Evolutionary conservation across 1,139 yeast species (phyloP).

Genomic region (Hyphopichia fennica): DNA sequence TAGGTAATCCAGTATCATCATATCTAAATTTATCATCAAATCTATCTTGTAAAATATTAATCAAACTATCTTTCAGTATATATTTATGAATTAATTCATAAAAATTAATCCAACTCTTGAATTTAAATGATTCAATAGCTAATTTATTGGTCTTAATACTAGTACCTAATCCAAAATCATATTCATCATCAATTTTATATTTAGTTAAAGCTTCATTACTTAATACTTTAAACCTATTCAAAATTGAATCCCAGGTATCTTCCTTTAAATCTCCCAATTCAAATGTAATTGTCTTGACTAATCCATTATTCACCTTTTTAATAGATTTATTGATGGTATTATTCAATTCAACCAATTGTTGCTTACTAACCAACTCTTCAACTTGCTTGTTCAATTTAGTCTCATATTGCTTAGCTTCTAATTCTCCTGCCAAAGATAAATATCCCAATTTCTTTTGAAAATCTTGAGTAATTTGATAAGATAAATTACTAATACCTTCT

Average conservation of each 20-base stretch:
- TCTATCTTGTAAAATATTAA: constrained; percentile 58
- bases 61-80: constrained; percentile 57
- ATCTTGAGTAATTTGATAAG: constrained; percentile 3
- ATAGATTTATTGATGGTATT: constrained; percentile 33
- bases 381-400: constrained; percentile 20
- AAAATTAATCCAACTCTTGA: constrained; percentile 65
- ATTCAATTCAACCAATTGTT: constrained; percentile 49
- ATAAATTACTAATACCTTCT: constrained; percentile 11
- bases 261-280: constrained; percentile 45
- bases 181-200: constrained; percentile 21
- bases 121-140: constrained; percentile 45
- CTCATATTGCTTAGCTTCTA: constrained; percentile 14
- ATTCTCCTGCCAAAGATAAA: constrained; percentile 25
- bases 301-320: constrained; percentile 38
- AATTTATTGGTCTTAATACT: constrained; percentile 37
- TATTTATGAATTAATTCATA: constrained; percentile 59
- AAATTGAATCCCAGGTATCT: constrained; percentile 63
- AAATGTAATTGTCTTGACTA: constrained; percentile 41
- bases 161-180: constrained; percentile 69
- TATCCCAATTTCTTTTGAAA: constrained; percentile 13
- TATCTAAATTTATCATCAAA: constrained; percentile 85
- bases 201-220: constrained; percentile 22
- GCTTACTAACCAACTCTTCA: constrained; percentile 27
- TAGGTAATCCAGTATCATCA: constrained; percentile 80
- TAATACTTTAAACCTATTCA: constrained; percentile 46